Evolutionary conservation across 176 grass and related monocot genomes (phyloP), one percentile per base, ranked within the genome.

Genomic region (Guadua angustifolia): DNA sequence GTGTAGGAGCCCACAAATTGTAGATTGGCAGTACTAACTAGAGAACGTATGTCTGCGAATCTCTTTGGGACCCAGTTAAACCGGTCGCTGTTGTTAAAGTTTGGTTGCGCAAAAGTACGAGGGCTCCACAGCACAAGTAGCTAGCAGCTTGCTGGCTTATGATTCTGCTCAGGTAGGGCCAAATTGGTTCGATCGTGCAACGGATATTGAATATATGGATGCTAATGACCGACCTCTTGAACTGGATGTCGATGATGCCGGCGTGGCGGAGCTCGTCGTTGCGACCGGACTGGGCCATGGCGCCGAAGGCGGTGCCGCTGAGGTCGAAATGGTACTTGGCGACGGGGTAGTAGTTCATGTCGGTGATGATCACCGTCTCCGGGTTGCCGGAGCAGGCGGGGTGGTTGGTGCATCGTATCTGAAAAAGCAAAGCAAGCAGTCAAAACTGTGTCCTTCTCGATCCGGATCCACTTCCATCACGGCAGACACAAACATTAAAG

Each of bases 261-360:
- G 91, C 77, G 57, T 74, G 65, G 24, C 91, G 87, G 77, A 92
- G 91, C 84, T 84, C 44, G 51, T 92, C 91, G 32, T 10, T 86
- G 13, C 7, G 40, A 47, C 91, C 91, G 15, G 84, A 33, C 71
- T 78, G 40, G 4, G 91, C 87, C 91, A 92, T 84, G 82, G 91
- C 86, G n/a, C 91, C 91, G 77, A 92, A 92, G 7, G 87, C 82
- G 22, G 91, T 92, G 80, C 91, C 91, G 21, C 91, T 92, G 29
- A 92, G 88, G 84, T 92, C 91, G 71, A 92, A 92, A 81, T 92
- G 91, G 84, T 72, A 87, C 77, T 83, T 82, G 66, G 88, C 0
- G 0, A 90, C 84, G 0, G 88, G 88, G 51, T 90, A 87, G 80
- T 90, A 90, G 88, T 90, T 90, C 88, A 83, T 90, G 82, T 93